Conservation (phyloP, 1,139 yeast genomes). For the Taiozyma sp. region DNA sequence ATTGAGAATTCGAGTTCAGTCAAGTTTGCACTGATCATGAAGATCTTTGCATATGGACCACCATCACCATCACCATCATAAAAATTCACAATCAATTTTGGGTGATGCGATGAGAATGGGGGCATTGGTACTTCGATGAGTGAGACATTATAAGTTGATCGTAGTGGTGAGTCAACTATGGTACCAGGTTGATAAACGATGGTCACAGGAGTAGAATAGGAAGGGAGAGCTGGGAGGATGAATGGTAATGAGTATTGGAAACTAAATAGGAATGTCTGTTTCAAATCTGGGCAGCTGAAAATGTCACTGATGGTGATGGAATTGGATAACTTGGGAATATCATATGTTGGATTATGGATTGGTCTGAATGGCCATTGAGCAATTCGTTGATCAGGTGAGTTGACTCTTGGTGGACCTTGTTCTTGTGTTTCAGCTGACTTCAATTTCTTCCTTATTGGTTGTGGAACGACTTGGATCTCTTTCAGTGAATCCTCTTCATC, state of each 20-base stretch:
- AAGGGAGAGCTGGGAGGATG: conserved; percentile 21
- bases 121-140: conserved; percentile 26
- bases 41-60: conserved; percentile 37
- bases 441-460: neutral
- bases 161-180: conserved; percentile 8
- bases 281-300: conserved; percentile 21
- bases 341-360: conserved; percentile 28
- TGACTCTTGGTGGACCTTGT: neutral
- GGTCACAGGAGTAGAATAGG: conserved; percentile 15
- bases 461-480: neutral
- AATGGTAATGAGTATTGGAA: conserved; percentile 29
- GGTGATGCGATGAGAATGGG: conserved; percentile 49
- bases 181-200: conserved; percentile 30
- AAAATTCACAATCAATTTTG: conserved; percentile 54
- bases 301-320: conserved; percentile 26
- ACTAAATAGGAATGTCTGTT: conserved; percentile 27
- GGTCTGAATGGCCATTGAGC: conserved; percentile 23
- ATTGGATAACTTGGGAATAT: conserved; percentile 16
- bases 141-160: conserved; percentile 16
- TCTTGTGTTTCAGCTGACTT: neutral
- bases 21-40: conserved; percentile 58
- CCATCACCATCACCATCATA: conserved; percentile 41
- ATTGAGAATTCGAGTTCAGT: conserved; percentile 48
- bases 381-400: neutral
- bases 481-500: conserved; percentile 6